Percentiles rank a stretch among this genome's conserved stretches.
phyloP scores from a whole-genome alignment of 1,139 yeast genomes.

The Candida frijolesensis region DNA sequence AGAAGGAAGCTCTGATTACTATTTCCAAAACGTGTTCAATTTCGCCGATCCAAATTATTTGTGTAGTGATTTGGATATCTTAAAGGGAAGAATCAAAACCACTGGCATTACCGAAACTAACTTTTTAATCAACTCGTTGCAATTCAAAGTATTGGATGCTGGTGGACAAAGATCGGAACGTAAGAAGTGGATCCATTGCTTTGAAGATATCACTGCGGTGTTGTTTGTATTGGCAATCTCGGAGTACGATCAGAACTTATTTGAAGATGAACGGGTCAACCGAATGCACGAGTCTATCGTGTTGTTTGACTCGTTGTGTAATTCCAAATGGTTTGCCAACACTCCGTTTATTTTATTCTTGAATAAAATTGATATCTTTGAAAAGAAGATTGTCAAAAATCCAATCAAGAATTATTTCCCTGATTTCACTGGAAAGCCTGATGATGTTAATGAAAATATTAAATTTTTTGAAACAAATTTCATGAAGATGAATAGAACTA shows the following conservation, averaged over 20 bases:
- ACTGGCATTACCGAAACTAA: conserved; percentile 92
- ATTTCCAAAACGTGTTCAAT: conserved; percentile 66
- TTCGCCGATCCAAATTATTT: conserved; percentile 67
- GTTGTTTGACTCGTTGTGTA: conserved; percentile 81
- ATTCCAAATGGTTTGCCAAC: conserved; percentile 79
- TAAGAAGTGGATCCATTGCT: conserved; percentile 94
- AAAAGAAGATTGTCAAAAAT: conserved; percentile 63
- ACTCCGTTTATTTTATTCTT: conserved; percentile 89
- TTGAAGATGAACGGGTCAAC: conserved; percentile 88
- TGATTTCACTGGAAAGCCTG: conserved; percentile 63
- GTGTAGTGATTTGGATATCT: conserved; percentile 80
- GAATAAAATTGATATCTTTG: conserved; percentile 84
- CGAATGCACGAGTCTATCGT: conserved; percentile 90
- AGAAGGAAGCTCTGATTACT: conserved; percentile 78
- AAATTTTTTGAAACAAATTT: conserved; percentile 69
- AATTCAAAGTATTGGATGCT: conserved; percentile 84
- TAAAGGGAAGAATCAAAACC: conserved; percentile 90
- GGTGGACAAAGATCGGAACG: conserved; percentile 97
- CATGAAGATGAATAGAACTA: conserved; percentile 60
- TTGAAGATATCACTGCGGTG: conserved; percentile 88
- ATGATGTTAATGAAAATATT: conserved; percentile 65
- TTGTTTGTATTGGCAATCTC: conserved; percentile 89
- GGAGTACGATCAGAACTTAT: conserved; percentile 89
- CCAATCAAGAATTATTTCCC: conserved; percentile 74
- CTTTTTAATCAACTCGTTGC: conserved; percentile 67